Conservation (phyloP, 2,329 filamentous ascomycete species). For the Aspergillus sclerotialis region DNA sequence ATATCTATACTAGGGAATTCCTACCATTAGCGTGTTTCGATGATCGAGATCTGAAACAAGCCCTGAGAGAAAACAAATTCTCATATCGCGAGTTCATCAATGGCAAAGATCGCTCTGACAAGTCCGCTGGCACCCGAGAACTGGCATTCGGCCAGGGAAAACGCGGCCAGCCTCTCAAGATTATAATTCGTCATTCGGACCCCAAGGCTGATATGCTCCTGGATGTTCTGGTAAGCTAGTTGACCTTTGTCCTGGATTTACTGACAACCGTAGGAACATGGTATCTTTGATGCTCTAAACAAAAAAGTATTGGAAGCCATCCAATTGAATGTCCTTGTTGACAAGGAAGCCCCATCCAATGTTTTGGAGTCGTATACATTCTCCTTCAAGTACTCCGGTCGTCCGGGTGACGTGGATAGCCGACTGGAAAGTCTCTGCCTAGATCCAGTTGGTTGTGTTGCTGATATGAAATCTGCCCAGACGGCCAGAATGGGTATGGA, state of each 20-base stretch:
- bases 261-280: slow-evolving; percentile 39
- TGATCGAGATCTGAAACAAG: slow-evolving; percentile 23
- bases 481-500: slow-evolving; percentile 38
- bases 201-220: slow-evolving; percentile 38
- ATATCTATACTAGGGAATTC: slow-evolving; percentile 22
- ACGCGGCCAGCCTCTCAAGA: slow-evolving; percentile 28
- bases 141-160: slow-evolving; percentile 14
- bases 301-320: slow-evolving; percentile 37
- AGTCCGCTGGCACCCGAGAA: slow-evolving; percentile 4
- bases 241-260: not conserved
- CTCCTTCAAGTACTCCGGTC: slow-evolving; percentile 37
- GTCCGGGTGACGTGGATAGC: slow-evolving; percentile 22
- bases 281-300: slow-evolving; percentile 41
- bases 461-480: slow-evolving; percentile 30
- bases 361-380: slow-evolving; percentile 48
- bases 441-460: slow-evolving; percentile 20
- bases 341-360: slow-evolving; percentile 26
- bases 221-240: slow-evolving; percentile 40
- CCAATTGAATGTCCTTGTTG: slow-evolving; percentile 41
- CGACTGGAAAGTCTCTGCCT: slow-evolving; percentile 21
- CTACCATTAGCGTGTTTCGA: slow-evolving; percentile 29
- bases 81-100: slow-evolving; percentile 23
- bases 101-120: slow-evolving; percentile 6
- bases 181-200: slow-evolving; percentile 35
- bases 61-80: slow-evolving; percentile 14